Percentiles rank a stretch among this genome's conserved stretches.
phyloP scores from a whole-genome alignment of 2,329 filamentous ascomycete species.

The Penicillium sp. region DNA sequence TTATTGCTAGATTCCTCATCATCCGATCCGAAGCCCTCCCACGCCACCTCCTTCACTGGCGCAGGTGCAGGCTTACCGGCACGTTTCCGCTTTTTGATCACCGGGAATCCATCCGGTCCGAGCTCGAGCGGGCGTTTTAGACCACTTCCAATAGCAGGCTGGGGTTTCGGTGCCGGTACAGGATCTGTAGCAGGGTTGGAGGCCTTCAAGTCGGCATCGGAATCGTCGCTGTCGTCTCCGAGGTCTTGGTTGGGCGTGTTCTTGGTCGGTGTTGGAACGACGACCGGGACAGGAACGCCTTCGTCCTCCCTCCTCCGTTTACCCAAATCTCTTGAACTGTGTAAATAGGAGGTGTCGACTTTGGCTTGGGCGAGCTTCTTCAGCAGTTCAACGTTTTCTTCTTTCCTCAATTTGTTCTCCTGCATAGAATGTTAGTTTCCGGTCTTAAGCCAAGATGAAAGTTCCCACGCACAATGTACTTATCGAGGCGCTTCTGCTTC shows the following conservation, averaged over 20 bases:
- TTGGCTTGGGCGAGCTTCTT: constrained; percentile 76
- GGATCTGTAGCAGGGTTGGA: constrained; percentile 19
- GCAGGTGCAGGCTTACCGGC: constrained; percentile 50
- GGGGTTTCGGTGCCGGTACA: constrained; percentile 39
- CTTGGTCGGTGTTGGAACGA: constrained; percentile 16
- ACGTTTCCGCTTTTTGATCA: constrained; percentile 80
- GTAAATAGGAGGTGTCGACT: constrained; percentile 77
- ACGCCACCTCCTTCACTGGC: constrained; percentile 39
- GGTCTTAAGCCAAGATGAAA: neutral
- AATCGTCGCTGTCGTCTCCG: constrained; percentile 36
- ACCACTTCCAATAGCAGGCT: constrained; percentile 61
- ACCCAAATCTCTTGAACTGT: constrained; percentile 75
- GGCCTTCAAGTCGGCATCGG: constrained; percentile 28
- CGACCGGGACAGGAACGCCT: constrained; percentile 14
- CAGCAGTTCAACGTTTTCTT: constrained; percentile 81
- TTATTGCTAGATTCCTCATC: constrained; percentile 45
- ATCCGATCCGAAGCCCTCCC: constrained; percentile 47
- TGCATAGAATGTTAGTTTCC: constrained; percentile 29
- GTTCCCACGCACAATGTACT: constrained; percentile 57
- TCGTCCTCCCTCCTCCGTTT: constrained; percentile 66
- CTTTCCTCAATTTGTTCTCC: constrained; percentile 91
- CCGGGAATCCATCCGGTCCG: constrained; percentile 73
- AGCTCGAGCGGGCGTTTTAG: constrained; percentile 82
- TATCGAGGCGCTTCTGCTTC: constrained; percentile 67
- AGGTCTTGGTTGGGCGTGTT: constrained; percentile 29